Percentiles rank a stretch among this genome's conserved stretches.
Conservation (phyloP, 441 rosid genomes). For the Croton setiger region DNA sequence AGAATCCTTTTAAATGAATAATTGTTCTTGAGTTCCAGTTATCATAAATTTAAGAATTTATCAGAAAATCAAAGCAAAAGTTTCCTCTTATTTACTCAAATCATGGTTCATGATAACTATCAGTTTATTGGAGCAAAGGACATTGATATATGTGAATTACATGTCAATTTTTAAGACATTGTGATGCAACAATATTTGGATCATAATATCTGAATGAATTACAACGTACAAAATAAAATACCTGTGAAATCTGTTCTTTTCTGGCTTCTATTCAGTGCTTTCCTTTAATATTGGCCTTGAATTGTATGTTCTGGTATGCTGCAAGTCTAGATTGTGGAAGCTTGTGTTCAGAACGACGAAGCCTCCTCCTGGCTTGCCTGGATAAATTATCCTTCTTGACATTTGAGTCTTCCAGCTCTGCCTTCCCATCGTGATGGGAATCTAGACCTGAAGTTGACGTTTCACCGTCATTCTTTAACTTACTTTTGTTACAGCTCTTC, state of each 20-base stretch:
- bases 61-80: too few species aligned
- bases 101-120: too few species aligned
- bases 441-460: slow-evolving; percentile 22
- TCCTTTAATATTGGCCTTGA: slow-evolving; percentile 35
- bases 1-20: too few species aligned
- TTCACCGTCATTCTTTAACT: slow-evolving; percentile 25
- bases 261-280: slow-evolving; percentile 19
- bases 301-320: slow-evolving; percentile 54
- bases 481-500: slow-evolving; percentile 34
- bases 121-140: too few species aligned
- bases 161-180: too few species aligned
- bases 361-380: slow-evolving; percentile 59
- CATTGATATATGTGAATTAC: too few species aligned
- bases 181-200: too few species aligned
- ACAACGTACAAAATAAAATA: too few species aligned
- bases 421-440: slow-evolving; percentile 26
- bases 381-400: slow-evolving; percentile 34
- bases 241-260: not conserved
- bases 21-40: too few species aligned
- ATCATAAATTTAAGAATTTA: too few species aligned
- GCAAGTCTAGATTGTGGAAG: slow-evolving; percentile 48
- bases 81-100: too few species aligned
- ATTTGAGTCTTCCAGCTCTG: slow-evolving; percentile 23
- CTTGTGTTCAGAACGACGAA: slow-evolving; percentile 43
- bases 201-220: too few species aligned